Evolutionary conservation across 306 rosid species (phyloP).

Genomic region (Malus domestica): DNA sequence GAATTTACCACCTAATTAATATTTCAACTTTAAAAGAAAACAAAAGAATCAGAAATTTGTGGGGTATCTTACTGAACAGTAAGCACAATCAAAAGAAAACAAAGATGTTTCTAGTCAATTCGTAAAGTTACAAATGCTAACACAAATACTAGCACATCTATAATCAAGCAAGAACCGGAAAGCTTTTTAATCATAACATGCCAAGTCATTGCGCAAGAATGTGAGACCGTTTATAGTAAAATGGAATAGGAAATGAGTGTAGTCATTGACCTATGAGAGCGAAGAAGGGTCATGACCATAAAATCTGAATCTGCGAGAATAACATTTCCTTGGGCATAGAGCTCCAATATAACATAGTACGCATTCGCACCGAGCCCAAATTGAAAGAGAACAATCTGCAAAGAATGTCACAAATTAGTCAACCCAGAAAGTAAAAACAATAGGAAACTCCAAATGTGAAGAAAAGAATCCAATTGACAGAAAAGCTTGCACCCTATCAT

Average conservation of each 20-base stretch:
- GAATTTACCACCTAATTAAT: constrained; percentile 2
- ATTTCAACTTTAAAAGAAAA: not conserved
- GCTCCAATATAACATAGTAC: constrained; percentile 81
- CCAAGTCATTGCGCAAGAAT: not conserved
- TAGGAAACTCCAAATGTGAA: not conserved
- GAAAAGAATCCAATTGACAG: not conserved
- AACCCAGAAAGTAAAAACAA: not conserved
- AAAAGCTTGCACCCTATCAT: constrained; percentile 57
- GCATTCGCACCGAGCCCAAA: constrained; percentile 94
- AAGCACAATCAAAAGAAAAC: not conserved
- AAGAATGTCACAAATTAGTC: not conserved
- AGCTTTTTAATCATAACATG: not conserved
- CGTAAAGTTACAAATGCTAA: not conserved
- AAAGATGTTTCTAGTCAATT: not conserved
- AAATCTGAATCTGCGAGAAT: constrained; percentile 72
- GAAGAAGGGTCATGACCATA: constrained; percentile 90
- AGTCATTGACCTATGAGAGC: constrained; percentile 75
- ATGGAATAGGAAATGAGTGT: not conserved
- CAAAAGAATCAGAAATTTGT: not conserved
- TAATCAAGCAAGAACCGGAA: not conserved
- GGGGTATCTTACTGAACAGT: not conserved
- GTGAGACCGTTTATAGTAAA: not conserved
- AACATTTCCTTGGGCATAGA: constrained; percentile 92
- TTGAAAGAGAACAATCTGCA: constrained; percentile 84
- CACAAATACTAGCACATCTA: not conserved